Percentiles rank a stretch among this genome's conserved stretches.
These are phyloP conservation scores for Cordyceps tenuipes DNA, from an alignment of 2,329 filamentous ascomycete species.

Conservation along the genomic window DNA sequence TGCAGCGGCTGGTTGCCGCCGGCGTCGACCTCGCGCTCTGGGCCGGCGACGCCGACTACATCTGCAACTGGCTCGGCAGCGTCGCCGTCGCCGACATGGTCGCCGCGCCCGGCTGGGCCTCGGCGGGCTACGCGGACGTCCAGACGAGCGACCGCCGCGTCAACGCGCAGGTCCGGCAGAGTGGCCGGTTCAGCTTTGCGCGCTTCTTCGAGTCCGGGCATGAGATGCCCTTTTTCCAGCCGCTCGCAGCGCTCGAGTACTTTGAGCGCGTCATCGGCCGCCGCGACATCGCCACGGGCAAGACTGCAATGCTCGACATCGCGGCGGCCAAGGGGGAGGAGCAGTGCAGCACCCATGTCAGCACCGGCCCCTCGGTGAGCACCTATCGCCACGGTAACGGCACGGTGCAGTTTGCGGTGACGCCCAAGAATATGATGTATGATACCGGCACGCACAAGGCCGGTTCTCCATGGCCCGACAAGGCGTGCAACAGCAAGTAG, in stretches of 20 bases:
- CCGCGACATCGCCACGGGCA: conserved; percentile 44
- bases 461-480: background rate
- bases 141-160: conserved; percentile 51
- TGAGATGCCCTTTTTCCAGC: conserved; percentile 51
- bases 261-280: conserved; percentile 51
- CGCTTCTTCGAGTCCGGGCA: conserved; percentile 59
- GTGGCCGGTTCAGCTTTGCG: conserved; percentile 62
- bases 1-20: conserved; percentile 46
- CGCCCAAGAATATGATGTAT: background rate
- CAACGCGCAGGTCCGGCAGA: conserved; percentile 50
- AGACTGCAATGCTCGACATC: conserved; percentile 31
- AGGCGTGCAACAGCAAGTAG: background rate
- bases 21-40: conserved; percentile 59
- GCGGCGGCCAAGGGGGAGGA: conserved; percentile 27
- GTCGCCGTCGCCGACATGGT: conserved; percentile 57
- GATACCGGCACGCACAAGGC: background rate
- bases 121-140: conserved; percentile 63
- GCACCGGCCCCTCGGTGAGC: background rate
- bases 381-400: background rate
- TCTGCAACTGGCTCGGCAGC: conserved; percentile 57
- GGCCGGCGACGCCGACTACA: conserved; percentile 51
- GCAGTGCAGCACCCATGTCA: conserved; percentile 13
- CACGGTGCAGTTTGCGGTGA: background rate
- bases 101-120: conserved; percentile 30
- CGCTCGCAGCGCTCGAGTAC: conserved; percentile 45